phyloP scores from a whole-genome alignment of 192 early-diverging fungal genomes.

The Coemansia sp. region DNA sequence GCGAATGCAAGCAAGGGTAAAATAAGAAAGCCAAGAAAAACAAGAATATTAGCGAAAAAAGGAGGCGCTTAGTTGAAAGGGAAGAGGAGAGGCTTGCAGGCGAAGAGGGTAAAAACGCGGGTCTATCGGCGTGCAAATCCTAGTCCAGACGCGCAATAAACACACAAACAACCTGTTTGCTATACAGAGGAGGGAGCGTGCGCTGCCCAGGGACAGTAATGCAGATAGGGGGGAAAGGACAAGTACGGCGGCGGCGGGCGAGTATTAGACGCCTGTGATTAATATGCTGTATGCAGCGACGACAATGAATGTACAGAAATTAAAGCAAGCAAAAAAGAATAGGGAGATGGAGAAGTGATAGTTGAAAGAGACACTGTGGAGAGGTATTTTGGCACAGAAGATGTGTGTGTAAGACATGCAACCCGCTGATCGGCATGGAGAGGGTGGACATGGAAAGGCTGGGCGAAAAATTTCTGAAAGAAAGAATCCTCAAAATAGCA shows the following conservation, averaged over 20 bases:
- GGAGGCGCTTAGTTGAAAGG: conserved; percentile 2
- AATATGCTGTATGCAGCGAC: conserved; percentile 2
- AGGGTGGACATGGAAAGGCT: neutral
- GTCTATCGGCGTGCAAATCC: neutral
- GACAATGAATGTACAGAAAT: conserved; percentile 11
- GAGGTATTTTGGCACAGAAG: neutral
- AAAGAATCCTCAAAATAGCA: neutral
- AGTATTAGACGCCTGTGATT: neutral
- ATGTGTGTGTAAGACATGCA: conserved; percentile 6
- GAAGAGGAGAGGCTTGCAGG: conserved; percentile 1
- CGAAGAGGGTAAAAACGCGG: conserved; percentile 4
- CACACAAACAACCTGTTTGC: conserved; percentile 1
- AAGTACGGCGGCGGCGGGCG: neutral
- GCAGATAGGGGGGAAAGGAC: neutral
- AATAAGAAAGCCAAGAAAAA: neutral
- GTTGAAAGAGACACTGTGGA: neutral
- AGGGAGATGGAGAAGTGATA: neutral
- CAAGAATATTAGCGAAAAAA: conserved; percentile 10
- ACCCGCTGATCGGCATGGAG: conserved; percentile 11
- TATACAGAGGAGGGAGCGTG: neutral
- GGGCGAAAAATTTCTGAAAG: neutral
- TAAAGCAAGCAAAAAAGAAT: neutral
- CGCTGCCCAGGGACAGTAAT: neutral
- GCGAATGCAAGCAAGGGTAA: neutral
- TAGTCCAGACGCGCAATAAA: neutral